Base-by-base conservation (phyloP, 1,284 basidiomycete species). In the Heterobasidion irregulare region DNA sequence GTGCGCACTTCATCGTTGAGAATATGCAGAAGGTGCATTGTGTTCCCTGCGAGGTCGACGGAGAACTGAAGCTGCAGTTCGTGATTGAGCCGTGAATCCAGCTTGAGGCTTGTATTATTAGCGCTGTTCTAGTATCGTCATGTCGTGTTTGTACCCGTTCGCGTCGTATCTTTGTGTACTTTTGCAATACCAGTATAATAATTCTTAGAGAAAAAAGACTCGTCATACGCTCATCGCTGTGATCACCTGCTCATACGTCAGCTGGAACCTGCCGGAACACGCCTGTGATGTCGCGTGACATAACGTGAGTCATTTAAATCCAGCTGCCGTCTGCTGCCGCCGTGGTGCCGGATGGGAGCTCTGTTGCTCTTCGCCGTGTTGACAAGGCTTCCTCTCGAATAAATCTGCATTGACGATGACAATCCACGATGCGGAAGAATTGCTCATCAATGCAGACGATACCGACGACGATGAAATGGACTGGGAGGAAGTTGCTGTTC, bases 401-500 rank as follows among this genome's bases (percentile, higher is more conserved):
- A 26, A 26, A 26, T 26, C 38, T 41, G 38, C n/a, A 6, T 41
- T 41, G 2, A 41, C 10, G 3, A 41, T 41, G 38, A 12, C 38
- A 41, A 41, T n/a, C 8, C 38, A 41, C 12, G 38, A 41, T 12
- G 38, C 3, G 6, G 12, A 6, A 2, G 38, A 41, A 3, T 12
- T n/a, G n/a, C 38, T 3, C n/a, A 2, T 41, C 38, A 41, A 41
- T 6, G 2, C 38, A 9, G 48, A 33, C 50, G 60, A 62, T 45
- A 72, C 74, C 60, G 74, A 70, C 57, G 80, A 83, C 56, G 78
- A 80, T 62, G 80, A 80, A 54, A 72, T 75, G 59, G 80, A 82
- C 62, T 83, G 81, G 81, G 81, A 83, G 66, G 81, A 83, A 64
- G 77, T 83, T 35, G 71, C 75, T 55, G 74, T 80, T 10, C 72